A percentile compares a stretch with the other conserved stretches of the same genome.
These are phyloP conservation scores for Phytophthora foliorum DNA, from an alignment of 352 stramenopile species.

Conservation along the genomic window DNA sequence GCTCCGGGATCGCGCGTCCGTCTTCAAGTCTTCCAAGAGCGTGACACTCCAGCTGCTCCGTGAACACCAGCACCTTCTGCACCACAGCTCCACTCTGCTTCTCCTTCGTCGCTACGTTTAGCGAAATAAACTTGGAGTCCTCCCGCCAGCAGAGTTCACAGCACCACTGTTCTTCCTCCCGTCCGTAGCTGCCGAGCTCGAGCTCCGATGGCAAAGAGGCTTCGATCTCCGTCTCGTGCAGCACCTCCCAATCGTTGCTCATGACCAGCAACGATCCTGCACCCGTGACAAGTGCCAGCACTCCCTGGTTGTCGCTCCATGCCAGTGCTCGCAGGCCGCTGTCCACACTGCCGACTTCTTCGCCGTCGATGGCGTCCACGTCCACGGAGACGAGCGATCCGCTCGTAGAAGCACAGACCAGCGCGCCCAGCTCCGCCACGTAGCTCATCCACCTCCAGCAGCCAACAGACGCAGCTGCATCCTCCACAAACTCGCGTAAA, in stretches of 20 bases:
- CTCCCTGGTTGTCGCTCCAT: slow-evolving; percentile 80
- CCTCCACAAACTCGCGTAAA: slow-evolving; percentile 41
- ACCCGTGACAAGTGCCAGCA: slow-evolving; percentile 70
- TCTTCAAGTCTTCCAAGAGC: slow-evolving; percentile 79
- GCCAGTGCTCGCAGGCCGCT: slow-evolving; percentile 67
- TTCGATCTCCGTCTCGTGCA: slow-evolving; percentile 70
- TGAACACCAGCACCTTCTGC: slow-evolving; percentile 71
- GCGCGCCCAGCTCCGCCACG: slow-evolving; percentile 62
- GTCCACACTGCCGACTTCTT: slow-evolving; percentile 78
- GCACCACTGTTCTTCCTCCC: neutral
- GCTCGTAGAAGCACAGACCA: slow-evolving; percentile 64
- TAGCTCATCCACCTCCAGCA: slow-evolving; percentile 76
- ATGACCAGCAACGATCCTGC: slow-evolving; percentile 73
- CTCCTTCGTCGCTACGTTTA: slow-evolving; percentile 57
- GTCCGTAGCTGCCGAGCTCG: slow-evolving; percentile 12
- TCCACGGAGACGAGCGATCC: slow-evolving; percentile 65
- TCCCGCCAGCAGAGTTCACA: slow-evolving; percentile 74
- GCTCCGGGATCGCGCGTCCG: slow-evolving; percentile 54
- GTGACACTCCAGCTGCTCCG: slow-evolving; percentile 64
- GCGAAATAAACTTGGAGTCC: slow-evolving; percentile 70
- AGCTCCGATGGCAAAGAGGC: slow-evolving; percentile 38
- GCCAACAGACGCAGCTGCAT: neutral
- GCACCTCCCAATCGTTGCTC: slow-evolving; percentile 82
- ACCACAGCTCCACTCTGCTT: slow-evolving; percentile 9
- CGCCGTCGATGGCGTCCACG: slow-evolving; percentile 50